A percentile compares a stretch with the other conserved stretches of the same genome.
These are phyloP conservation scores for Lactarius hengduanensis DNA, from an alignment of 768 basidiomycete genomes.

Conservation along the genomic window DNA sequence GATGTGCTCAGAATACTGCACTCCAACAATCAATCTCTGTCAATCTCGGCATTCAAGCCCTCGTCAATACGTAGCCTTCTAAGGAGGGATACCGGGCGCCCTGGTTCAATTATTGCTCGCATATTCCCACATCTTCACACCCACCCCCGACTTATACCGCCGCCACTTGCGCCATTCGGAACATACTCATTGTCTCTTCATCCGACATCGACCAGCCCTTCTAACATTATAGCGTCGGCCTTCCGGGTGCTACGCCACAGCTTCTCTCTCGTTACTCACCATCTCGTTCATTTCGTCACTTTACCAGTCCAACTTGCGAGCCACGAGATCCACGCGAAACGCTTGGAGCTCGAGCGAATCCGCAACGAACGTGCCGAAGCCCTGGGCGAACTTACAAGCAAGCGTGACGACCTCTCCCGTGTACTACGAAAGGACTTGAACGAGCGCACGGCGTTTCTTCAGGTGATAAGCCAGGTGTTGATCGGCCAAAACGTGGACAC, in stretches of 20 bases:
- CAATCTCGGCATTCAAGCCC: constrained; percentile 15
- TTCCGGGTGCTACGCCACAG: constrained; percentile 18
- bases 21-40: constrained; percentile 17
- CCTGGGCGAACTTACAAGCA: constrained; percentile 59
- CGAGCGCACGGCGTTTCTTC: constrained; percentile 22
- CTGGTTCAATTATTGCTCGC: constrained; percentile 11
- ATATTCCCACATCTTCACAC: constrained; percentile 31
- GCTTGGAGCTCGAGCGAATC: constrained; percentile 55
- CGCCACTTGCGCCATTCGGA: constrained; percentile 20
- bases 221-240: constrained; percentile 25
- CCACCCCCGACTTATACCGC: constrained; percentile 27
- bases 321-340: constrained; percentile 66
- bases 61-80: constrained; percentile 19
- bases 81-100: constrained; percentile 11
- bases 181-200: constrained; percentile 18
- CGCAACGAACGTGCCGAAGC: constrained; percentile 67
- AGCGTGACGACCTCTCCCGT: constrained; percentile 47
- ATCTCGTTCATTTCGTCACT: constrained; percentile 35
- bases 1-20: constrained; percentile 25
- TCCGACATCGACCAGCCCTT: constrained; percentile 26
- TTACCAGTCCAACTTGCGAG: constrained; percentile 62
- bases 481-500: constrained; percentile 16
- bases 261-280: constrained; percentile 19
- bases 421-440: constrained; percentile 32
- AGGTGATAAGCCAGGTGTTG: constrained; percentile 18